Percentiles rank a stretch among this genome's conserved stretches.
phyloP scores from a whole-genome alignment of 768 basidiomycete species.

The Mycena amicta region DNA sequence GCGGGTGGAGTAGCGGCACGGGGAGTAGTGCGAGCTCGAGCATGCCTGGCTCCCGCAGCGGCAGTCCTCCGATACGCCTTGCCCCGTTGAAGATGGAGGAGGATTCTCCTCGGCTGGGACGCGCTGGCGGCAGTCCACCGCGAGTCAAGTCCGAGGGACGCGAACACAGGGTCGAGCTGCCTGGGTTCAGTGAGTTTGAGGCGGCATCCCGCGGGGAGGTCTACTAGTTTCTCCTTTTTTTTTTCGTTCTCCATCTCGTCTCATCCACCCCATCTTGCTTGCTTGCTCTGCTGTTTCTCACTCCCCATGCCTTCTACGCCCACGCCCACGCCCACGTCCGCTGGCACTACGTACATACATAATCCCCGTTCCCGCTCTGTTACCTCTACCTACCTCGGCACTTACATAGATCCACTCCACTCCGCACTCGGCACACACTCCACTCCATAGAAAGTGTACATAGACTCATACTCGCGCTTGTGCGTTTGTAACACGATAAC shows the following conservation, averaged over 20 bases:
- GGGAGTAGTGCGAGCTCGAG: constrained; percentile 12
- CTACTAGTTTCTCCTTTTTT: neutral
- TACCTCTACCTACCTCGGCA: no score
- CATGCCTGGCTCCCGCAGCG: constrained; percentile 63
- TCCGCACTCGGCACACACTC: no score
- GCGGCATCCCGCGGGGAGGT: constrained; percentile 42
- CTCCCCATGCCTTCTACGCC: no score
- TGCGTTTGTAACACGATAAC: no score
- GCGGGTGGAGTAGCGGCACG: constrained; percentile 7
- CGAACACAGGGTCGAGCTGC: constrained; percentile 51
- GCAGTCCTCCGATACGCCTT: constrained; percentile 71
- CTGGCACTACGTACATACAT: no score
- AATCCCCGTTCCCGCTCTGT: no score
- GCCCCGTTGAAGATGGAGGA: constrained; percentile 59
- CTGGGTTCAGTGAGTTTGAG: constrained; percentile 66
- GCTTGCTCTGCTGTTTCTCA: neutral
- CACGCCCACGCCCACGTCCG: no score
- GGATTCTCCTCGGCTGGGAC: neutral
- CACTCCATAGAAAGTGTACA: no score
- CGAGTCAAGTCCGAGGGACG: constrained; percentile 23
- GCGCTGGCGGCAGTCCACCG: constrained; percentile 7
- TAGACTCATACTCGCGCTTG: no score
- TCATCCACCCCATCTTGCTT: neutral
- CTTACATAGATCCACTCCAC: no score
- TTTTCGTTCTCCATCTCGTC: neutral